Base-by-base conservation (phyloP, 176 grass and related monocot genomes). In the Puccinellia tenuiflora region DNA sequence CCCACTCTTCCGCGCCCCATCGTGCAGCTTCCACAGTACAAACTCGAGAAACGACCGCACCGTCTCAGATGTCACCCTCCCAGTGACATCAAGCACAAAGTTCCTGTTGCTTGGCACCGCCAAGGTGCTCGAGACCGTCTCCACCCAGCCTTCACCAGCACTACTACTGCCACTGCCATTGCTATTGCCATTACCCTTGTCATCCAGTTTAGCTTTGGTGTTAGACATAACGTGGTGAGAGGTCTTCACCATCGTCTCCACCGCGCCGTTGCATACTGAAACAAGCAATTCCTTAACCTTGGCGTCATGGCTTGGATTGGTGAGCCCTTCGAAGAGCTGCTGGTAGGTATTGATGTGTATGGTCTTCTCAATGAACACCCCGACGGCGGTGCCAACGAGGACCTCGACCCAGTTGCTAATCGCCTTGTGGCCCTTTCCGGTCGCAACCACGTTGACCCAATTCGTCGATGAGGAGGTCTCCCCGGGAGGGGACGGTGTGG, bases 311-410 rank as follows among this genome's bases (percentile, higher is more conserved):
- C 12, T 96, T 13, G 97, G 88, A 53, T 99, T 91, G 46, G 97
- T 99, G 50, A 99, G 89, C 21, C 93, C 93, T 34, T 94, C 68
- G 40, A 99, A 99, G 60, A 99, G 31, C 34, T 99, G 93, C 62
- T 99, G 86, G 35, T 92, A 99, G 26, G 93, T 90, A 67, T 99
- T 99, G 81, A 99, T 94, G 73, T 99, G 90, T 76, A 94, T 94
- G 13, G 97, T 99, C 84, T 92, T 99, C 34, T 96, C 97, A 43
- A 99, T 88, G 80, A 95, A 99, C 37, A 96, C 93, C 40, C 81
- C 86, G 73, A 99, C 93, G 7, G 91, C 89, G 0, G 91, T 90
- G 69, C 89, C 88, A 35, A 99, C 86, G 35, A 99, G 93, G 15
- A 88, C 57, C 63, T 87, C 79, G 43, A 96, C 39, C 79, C 90